Evolutionary conservation across 225 moss, liverwort and hornwort genomes (phyloP).

Genomic region (Polytrichum formosum): DNA sequence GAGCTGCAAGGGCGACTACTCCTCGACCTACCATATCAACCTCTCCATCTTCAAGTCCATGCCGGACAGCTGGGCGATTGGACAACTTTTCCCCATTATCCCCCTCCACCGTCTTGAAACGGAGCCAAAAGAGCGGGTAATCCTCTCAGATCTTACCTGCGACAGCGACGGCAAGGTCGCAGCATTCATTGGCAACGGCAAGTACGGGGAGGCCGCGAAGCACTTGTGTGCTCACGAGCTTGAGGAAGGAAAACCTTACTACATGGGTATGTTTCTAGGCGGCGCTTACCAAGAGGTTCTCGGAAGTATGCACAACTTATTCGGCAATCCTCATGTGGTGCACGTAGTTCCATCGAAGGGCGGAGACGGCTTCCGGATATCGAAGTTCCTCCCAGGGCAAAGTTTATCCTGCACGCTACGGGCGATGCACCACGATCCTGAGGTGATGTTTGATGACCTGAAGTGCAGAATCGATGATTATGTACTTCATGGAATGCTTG

Average conservation of each 20-base stretch:
- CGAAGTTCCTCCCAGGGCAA: conserved; percentile 56
- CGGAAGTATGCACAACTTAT: conserved; percentile 86
- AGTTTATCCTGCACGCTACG: conserved; percentile 56
- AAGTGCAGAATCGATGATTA: conserved; percentile 56
- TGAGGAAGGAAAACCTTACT: conserved; percentile 59
- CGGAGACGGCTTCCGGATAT: conserved; percentile 50
- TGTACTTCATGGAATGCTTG: conserved; percentile 32
- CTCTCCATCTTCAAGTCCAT: conserved; percentile 87
- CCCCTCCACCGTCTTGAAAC: conserved; percentile 78
- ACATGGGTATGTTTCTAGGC: conserved; percentile 88
- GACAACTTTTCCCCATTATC: conserved; percentile 83
- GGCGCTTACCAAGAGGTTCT: conserved; percentile 93
- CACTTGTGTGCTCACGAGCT: conserved; percentile 63
- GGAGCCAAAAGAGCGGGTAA: conserved; percentile 60
- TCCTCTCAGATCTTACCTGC: conserved; percentile 80
- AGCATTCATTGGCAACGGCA: conserved; percentile 73
- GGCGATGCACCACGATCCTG: conserved; percentile 72
- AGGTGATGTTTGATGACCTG: conserved; percentile 51
- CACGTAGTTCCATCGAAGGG: conserved; percentile 54
- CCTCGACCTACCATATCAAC: conserved; percentile 74
- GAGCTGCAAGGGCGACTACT: conserved; percentile 35
- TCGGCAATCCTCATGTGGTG: conserved; percentile 79
- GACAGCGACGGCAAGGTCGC: conserved; percentile 88
- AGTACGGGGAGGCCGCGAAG: conserved; percentile 42
- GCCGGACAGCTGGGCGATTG: conserved; percentile 91